Percentiles rank a stretch among this genome's conserved stretches.
phyloP scores from a whole-genome alignment of 768 basidiomycete genomes.

The Gymnopilus junonius region DNA sequence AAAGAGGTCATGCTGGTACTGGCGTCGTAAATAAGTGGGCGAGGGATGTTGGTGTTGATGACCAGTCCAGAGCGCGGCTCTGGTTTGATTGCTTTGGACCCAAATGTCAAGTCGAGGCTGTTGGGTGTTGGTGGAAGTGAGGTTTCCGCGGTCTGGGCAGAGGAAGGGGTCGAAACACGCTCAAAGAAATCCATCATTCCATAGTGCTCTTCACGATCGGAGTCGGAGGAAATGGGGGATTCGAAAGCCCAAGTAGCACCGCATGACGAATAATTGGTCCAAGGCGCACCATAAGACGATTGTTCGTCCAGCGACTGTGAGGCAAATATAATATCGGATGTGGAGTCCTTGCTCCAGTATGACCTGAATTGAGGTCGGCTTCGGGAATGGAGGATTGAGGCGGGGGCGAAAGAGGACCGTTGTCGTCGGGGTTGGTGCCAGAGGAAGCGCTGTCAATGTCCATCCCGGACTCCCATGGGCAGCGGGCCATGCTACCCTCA shows the following conservation, averaged over 20 bases:
- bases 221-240: conserved; percentile 52
- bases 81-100: conserved; percentile 36
- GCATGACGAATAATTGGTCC: conserved; percentile 48
- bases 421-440: conserved; percentile 44
- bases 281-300: conserved; percentile 45
- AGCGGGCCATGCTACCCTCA: conserved; percentile 77
- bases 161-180: conserved; percentile 52
- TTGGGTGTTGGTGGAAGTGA: conserved; percentile 67
- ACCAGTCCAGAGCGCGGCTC: conserved; percentile 51
- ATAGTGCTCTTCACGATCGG: conserved; percentile 34
- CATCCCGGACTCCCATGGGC: conserved; percentile 75
- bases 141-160: conserved; percentile 52
- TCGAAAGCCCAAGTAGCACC: conserved; percentile 61
- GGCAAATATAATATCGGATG: conserved; percentile 52
- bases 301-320: conserved; percentile 37
- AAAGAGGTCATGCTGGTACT: conserved; percentile 44
- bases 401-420: conserved; percentile 33
- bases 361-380: conserved; percentile 37
- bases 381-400: conserved; percentile 35
- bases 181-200: conserved; percentile 45
- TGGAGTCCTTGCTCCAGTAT: conserved; percentile 64
- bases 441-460: conserved; percentile 69
- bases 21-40: conserved; percentile 51
- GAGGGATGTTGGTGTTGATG: conserved; percentile 60
- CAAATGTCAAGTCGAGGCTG: conserved; percentile 46